These are phyloP conservation scores for Lasiosphaeria hispida DNA, from an alignment of 495 filamentous ascomycete genomes.

Conservation along the genomic window DNA sequence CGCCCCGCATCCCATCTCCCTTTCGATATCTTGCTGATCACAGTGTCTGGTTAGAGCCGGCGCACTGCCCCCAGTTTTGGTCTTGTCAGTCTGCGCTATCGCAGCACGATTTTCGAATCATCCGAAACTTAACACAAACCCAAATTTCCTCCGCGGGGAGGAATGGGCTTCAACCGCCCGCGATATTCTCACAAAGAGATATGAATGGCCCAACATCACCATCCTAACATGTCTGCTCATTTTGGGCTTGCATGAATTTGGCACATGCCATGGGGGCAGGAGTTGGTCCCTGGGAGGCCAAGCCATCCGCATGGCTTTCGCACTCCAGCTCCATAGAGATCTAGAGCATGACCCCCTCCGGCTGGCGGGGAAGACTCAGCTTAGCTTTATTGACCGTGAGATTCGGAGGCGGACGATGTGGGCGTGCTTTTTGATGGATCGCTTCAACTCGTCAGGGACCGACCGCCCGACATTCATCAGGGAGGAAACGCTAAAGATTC, in stretches of 20 bases:
- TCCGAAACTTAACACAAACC: conserved; percentile 76
- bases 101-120: conserved; percentile 95
- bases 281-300: conserved; percentile 96
- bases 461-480: conserved; percentile 90
- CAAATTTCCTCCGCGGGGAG: conserved; percentile 87
- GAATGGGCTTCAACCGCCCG: conserved; percentile 83
- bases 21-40: conserved; percentile 22
- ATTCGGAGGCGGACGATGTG: conserved; percentile 94
- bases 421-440: conserved; percentile 96
- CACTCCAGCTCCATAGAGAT: conserved; percentile 89
- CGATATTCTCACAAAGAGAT: conserved; percentile 77
- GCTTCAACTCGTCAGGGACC: conserved; percentile 94
- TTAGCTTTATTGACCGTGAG: conserved; percentile 90
- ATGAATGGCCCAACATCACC: conserved; percentile 94
- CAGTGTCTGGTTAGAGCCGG: conserved; percentile 41
- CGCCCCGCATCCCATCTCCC: not conserved
- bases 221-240: conserved; percentile 86
- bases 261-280: conserved; percentile 91
- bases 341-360: conserved; percentile 79
- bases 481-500: conserved; percentile 84
- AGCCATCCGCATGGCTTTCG: conserved; percentile 95
- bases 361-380: conserved; percentile 62
- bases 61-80: conserved; percentile 74
- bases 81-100: conserved; percentile 88
- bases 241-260: conserved; percentile 90